Base-by-base conservation (phyloP, 306 rosid species). In the Acacia crassicarpa region DNA sequence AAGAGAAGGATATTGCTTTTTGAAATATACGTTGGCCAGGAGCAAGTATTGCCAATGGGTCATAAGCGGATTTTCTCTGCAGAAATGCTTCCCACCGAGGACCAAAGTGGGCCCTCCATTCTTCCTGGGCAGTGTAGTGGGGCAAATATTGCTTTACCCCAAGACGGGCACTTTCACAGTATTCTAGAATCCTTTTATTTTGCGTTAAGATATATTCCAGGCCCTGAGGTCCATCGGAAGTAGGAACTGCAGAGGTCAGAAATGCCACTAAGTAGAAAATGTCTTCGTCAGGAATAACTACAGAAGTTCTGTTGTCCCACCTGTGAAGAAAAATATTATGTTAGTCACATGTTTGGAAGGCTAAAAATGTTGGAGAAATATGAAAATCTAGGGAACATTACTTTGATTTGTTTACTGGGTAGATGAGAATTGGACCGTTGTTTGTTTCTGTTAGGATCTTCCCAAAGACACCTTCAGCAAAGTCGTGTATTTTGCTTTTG, bases 11-110 rank as follows among this genome's bases (percentile, higher is more conserved):
- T 79, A 45, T 85, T 81, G 92, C 89, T 81, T 88, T 93, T 77
- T 85, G 93, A 83, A 95, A 93, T 88, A 93, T 93, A 87, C 94
- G 76, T 78, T 93, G 98, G 81, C 98, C 98, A 67, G 98, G 97
- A 75, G 95, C 91, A 78, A 95, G 92, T 76, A 95, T 83, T 76
- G 75, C 75, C 75, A 71, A 44, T 2, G 75, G 75, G 75, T 71
- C 75, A 71, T 71, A 71, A 23, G 17, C 38, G 23, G 58, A 71
- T 71, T 71, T 71, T 45, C 56, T 71, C 38, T 44, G 58, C 75
- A 22, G 58, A 71, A 71, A 71, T 22, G 58, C 75, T 30, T 71
- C 58, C 75, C 75, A 71, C 12, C 9, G 75, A 23, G 38, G 75
- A 44, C 75, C 75, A 71, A 71, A 44, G 75, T 71, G 75, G 75